Conservation (phyloP, 2,329 filamentous ascomycete species). For the Penicillium sp. region DNA sequence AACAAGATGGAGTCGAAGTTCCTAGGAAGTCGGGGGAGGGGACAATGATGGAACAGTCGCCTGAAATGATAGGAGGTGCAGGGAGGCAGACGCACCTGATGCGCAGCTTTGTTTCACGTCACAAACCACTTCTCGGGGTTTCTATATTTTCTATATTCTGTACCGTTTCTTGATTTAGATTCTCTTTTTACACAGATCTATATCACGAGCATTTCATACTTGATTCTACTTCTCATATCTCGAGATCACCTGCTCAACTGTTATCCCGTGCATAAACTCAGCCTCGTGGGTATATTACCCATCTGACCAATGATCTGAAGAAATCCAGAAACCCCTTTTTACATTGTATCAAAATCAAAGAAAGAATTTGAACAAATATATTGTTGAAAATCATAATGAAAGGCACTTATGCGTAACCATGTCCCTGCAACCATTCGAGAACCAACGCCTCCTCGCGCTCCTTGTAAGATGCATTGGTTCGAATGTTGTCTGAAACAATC, state of each 20-base stretch:
- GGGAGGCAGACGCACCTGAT: slow-evolving; percentile 27
- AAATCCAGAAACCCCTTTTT: background rate
- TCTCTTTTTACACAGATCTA: background rate
- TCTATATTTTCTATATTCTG: background rate
- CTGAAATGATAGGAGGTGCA: slow-evolving; percentile 33
- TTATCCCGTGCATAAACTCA: slow-evolving; percentile 4
- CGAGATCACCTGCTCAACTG: slow-evolving; percentile 1
- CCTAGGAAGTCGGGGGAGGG: slow-evolving; percentile 19
- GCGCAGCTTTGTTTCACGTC: slow-evolving; percentile 26
- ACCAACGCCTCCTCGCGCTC: slow-evolving; percentile 70
- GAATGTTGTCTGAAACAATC: slow-evolving; percentile 81
- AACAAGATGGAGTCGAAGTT: slow-evolving; percentile 14
- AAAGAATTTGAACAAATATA: background rate
- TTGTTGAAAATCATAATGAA: background rate
- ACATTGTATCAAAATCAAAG: background rate
- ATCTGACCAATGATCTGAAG: background rate
- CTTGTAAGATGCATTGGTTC: slow-evolving; percentile 78
- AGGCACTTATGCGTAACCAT: slow-evolving; percentile 52
- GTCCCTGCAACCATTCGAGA: slow-evolving; percentile 71
- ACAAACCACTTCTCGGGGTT: slow-evolving; percentile 8
- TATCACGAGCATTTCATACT: background rate
- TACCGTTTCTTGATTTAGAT: background rate
- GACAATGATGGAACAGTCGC: slow-evolving; percentile 26
- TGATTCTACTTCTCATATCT: background rate
- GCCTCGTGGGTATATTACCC: slow-evolving; percentile 6